phyloP scores from a whole-genome alignment of 495 filamentous ascomycete species.

The Trichocladium uniseriatum region DNA sequence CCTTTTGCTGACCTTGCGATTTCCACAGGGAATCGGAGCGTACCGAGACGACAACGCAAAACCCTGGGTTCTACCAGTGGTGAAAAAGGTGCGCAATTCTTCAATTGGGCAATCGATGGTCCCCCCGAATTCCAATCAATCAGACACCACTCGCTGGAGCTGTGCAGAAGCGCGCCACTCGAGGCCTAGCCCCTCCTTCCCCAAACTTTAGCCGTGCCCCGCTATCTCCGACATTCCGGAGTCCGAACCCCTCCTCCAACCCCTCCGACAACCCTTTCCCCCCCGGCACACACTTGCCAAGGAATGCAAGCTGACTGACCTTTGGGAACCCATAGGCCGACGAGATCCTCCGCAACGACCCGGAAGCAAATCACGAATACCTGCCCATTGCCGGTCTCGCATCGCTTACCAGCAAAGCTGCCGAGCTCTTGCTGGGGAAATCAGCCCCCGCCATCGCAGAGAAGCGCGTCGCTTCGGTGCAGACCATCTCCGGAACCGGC shows the following conservation, averaged over 20 bases:
- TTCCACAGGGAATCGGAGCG: conserved; percentile 69
- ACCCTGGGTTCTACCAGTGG: conserved; percentile 96
- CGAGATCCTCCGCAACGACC: conserved; percentile 74
- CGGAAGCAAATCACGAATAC: conserved; percentile 93
- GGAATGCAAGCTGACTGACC: conserved; percentile 19
- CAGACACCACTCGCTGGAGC: too few species aligned
- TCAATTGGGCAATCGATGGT: too few species aligned
- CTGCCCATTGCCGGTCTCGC: conserved; percentile 87
- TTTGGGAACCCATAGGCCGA: conserved; percentile 56
- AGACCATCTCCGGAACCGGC: conserved; percentile 88
- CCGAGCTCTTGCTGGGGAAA: conserved; percentile 76
- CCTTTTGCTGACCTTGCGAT: background rate
- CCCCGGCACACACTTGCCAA: too few species aligned
- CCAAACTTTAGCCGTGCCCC: conserved; percentile 8
- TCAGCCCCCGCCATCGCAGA: conserved; percentile 75
- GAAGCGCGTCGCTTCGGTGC: conserved; percentile 63
- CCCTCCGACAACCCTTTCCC: too few species aligned
- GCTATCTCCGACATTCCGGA: conserved; percentile 2
- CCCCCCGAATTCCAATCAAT: too few species aligned
- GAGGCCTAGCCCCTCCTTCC: too few species aligned
- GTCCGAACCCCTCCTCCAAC: background rate
- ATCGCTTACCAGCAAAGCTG: conserved; percentile 76
- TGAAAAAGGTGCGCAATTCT: conserved; percentile 68
- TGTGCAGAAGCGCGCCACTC: too few species aligned
- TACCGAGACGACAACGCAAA: conserved; percentile 94